These are phyloP conservation scores for Russula griseocarnosa DNA, from an alignment of 768 basidiomycete genomes.

Conservation along the genomic window DNA sequence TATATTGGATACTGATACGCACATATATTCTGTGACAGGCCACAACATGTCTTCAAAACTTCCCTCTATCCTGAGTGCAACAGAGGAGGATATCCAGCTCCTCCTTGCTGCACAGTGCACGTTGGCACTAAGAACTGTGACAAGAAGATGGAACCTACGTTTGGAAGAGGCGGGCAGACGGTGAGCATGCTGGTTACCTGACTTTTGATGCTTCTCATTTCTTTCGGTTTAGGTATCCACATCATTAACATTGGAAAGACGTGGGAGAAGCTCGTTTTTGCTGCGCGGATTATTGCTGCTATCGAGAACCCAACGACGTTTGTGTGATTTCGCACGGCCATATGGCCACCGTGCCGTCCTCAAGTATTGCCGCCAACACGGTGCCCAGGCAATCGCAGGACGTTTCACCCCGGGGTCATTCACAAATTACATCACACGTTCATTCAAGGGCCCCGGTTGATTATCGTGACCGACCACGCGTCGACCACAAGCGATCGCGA, in stretches of 20 bases:
- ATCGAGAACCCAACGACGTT: conserved; percentile 97
- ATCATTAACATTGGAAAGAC: conserved; percentile 99
- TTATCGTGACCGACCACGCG: conserved; percentile 97
- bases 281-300: conserved; percentile 94
- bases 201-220: conserved; percentile 13
- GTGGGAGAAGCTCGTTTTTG: conserved; percentile 98
- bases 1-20: conserved; percentile 40
- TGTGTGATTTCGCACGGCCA: conserved; percentile 97
- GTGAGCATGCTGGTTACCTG: conserved; percentile 47
- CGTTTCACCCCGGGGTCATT: conserved; percentile 99
- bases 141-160: conserved; percentile 98
- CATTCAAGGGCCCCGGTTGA: conserved; percentile 99
- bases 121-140: conserved; percentile 99
- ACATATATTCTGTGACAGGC: conserved; percentile 31
- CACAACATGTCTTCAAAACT: conserved; percentile 79
- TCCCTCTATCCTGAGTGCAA: conserved; percentile 87
- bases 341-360: conserved; percentile 99
- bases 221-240: conserved; percentile 69
- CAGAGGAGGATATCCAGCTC: conserved; percentile 96
- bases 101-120: conserved; percentile 94
- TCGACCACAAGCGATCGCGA: conserved; percentile 99
- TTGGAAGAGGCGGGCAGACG: conserved; percentile 94
- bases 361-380: conserved; percentile 98
- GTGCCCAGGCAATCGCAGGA: conserved; percentile 97
- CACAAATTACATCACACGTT: conserved; percentile 99